Base-by-base conservation (phyloP, 176 grass and related monocot species). In the Poa annua region DNA sequence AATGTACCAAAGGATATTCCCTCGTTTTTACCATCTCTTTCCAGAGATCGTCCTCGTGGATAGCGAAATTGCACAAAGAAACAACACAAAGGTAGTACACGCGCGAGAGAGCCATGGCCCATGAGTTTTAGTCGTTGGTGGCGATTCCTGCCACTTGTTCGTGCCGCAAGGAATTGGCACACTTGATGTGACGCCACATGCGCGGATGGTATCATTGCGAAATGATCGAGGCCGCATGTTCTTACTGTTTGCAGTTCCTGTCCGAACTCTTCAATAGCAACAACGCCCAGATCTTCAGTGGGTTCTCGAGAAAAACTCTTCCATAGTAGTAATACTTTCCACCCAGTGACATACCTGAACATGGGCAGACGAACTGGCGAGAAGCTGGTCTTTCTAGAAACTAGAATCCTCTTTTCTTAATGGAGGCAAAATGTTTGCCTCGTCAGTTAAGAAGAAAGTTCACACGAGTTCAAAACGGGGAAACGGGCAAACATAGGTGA, bases 1-100 rank as follows among this genome's bases (percentile, higher is more conserved):
- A 35, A 66, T 66, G 63, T 66, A 66, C 63, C 63, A 9, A 66
- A 66, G 63, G 15, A 66, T 66, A 66, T 66, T 66, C 63, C 63
- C 63, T 66, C 63, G 32, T 35, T 66, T 66, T 66, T 19, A 66
- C 29, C 63, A 1, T 66, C 63, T 35, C 32, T 66, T 19, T 35
- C 63, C 6, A 13, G 14, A 66, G 7, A 35, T 66, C 63, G 63
- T 9, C 15, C 32, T 36, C 63, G 63, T 35, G 7, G 63, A 35
- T 66, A 66, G 15, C 15, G 63, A 66, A 9, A 35, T 15, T 32
- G 32, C 63, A 66, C 22, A 14, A 8, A 34, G 22, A 62, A 62
- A 13, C 24, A 29, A 62, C 4, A 32, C 60, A 29, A 29, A 29
- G 63, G 24, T 64, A 0, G 22, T 63, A 0, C 12, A 3, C 1